Conservation (phyloP, 257 asterid genomes). For the Handroanthus guayacan region DNA sequence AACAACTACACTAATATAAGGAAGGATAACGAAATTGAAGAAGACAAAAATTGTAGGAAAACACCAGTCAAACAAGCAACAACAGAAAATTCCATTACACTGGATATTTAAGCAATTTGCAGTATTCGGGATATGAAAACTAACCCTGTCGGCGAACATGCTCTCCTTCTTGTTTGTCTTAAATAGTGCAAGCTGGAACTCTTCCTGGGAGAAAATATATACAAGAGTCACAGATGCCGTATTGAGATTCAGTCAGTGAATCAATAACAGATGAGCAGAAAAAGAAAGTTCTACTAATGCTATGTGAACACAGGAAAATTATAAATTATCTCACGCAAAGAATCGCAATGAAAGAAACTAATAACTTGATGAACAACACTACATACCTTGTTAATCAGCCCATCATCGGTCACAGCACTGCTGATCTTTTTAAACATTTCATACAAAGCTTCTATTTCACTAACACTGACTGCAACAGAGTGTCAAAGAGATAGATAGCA, state of each 20-base stretch:
- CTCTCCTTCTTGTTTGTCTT: slow-evolving; percentile 71
- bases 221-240: slow-evolving; percentile 26
- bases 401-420: slow-evolving; percentile 78
- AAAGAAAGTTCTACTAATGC: background rate
- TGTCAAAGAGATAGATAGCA: slow-evolving; percentile 23
- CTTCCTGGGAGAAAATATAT: slow-evolving; percentile 57
- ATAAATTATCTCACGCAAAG: slow-evolving; percentile 5
- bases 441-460: slow-evolving; percentile 78
- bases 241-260: slow-evolving; percentile 31
- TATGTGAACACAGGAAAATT: background rate
- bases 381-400: slow-evolving; percentile 75
- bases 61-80: background rate
- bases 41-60: background rate
- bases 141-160: slow-evolving; percentile 77
- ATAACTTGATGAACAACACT: background rate
- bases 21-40: background rate
- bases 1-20: background rate
- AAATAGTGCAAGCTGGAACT: slow-evolving; percentile 77
- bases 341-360: slow-evolving; percentile 18
- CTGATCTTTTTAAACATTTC: slow-evolving; percentile 75
- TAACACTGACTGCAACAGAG: slow-evolving; percentile 66
- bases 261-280: slow-evolving; percentile 15
- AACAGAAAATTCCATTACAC: slow-evolving; percentile 1
- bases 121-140: slow-evolving; percentile 30
- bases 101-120: slow-evolving; percentile 4